Evolutionary conservation across 371 early-diverging fungal species (phyloP), one percentile per base, ranked within the genome.

Genomic region (Dinochytrium kinnereticum): DNA sequence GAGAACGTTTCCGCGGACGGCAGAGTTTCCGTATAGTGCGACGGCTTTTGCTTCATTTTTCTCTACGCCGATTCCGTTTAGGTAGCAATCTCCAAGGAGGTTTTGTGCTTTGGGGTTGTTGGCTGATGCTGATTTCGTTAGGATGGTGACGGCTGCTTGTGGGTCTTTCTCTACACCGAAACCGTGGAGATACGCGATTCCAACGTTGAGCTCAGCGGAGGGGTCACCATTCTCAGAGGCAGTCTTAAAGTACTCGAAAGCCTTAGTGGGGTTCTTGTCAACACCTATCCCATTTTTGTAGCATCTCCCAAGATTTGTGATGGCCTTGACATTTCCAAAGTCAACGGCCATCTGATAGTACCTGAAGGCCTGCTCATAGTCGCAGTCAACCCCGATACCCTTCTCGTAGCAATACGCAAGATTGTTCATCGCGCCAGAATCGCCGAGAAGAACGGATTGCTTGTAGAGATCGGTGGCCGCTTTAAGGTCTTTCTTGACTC

Each of bases 371-470:
- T n/a, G n/a, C n/a, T n/a, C n/a, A n/a, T n/a, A n/a, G n/a, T n/a
- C 67, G 2, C 31, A n/a, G 21, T 69, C 51, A 13, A 73, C 68
- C 2, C 76, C 78, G 53, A 72, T 51, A 13, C 83, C 83, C 19
- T 77, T 53, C 51, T 74, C 73, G 59, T 79, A 81, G 70, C 83
- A 80, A 51, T 72, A 71, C 0, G 78, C 82, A n/a, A 81, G 68
- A 36, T 81, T 82, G 69, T 76, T 74, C 51, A 70, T 59, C n/a
- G 81, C 81, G 24, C 71, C 51, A 1, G 39, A 36, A 51, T 83
- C 71, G 7, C 77, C 76, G 24, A 50, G 44, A 30, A 49, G 37
- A n/a, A 57, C 50, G 19, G 78, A 72, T 53, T 69, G 66, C 37
- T 66, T 31, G 28, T 81, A 78, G 34, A 68, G 70, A 50, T 79